These are phyloP conservation scores for Phytopythium vexans DNA, from an alignment of 352 stramenopile genomes.

Conservation along the genomic window DNA sequence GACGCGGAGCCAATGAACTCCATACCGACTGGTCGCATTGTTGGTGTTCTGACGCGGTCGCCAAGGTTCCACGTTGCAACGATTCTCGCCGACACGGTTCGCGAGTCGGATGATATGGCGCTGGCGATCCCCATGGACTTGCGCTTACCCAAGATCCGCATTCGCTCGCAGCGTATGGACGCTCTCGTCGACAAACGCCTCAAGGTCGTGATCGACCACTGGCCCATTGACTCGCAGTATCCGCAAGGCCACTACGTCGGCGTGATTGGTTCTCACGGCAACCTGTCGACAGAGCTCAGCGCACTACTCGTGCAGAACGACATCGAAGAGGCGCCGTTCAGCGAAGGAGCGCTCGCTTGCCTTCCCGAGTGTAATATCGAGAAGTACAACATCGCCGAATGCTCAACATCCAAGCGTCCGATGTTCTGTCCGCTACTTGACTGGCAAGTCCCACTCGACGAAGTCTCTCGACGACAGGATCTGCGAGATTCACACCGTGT, in stretches of 20 bases:
- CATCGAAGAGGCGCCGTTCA: conserved; percentile 82
- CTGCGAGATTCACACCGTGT: conserved; percentile 64
- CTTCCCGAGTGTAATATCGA: conserved; percentile 77
- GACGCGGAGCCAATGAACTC: conserved; percentile 2
- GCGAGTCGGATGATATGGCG: conserved; percentile 56
- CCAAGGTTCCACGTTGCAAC: conserved; percentile 67
- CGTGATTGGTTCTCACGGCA: conserved; percentile 56
- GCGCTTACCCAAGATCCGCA: conserved; percentile 75
- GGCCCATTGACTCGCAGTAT: conserved; percentile 74
- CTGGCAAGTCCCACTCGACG: conserved; percentile 58
- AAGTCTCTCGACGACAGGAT: conserved; percentile 56
- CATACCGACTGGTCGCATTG: conserved; percentile 77
- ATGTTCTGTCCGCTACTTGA: conserved; percentile 50
- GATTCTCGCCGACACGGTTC: conserved; percentile 62
- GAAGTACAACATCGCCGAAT: conserved; percentile 56
- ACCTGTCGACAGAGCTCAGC: conserved; percentile 74
- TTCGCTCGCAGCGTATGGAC: conserved; percentile 78
- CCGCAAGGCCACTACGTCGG: conserved; percentile 79
- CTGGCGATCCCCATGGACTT: conserved; percentile 81
- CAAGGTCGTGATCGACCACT: conserved; percentile 82
- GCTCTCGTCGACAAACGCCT: conserved; percentile 71
- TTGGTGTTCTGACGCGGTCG: conserved; percentile 83
- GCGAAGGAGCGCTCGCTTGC: conserved; percentile 79
- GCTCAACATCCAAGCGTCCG: conserved; percentile 72
- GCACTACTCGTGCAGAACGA: conserved; percentile 82